Evolutionary conservation across 768 basidiomycete species (phyloP).

Genomic region (Saitozyma podzolica): DNA sequence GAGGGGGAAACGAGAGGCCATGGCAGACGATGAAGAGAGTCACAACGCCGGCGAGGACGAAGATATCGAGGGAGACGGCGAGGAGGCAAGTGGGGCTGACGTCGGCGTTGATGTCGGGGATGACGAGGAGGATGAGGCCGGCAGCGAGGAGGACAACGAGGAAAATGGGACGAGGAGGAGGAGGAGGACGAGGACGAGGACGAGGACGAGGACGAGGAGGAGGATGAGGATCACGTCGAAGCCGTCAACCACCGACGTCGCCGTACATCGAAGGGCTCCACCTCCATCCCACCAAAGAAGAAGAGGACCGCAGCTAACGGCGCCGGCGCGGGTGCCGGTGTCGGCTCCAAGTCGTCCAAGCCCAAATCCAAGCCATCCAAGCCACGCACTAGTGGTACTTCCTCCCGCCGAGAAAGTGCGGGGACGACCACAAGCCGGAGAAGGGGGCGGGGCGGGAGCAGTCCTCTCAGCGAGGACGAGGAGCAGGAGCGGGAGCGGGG

Average conservation of each 20-base stretch:
- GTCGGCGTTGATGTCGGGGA: not conserved
- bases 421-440: not conserved
- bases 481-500: conserved; percentile 19
- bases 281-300: not conserved
- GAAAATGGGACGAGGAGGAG: conserved; percentile 1
- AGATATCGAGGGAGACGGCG: not conserved
- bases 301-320: not conserved
- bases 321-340: not conserved
- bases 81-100: not conserved
- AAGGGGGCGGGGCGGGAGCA: not conserved
- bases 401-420: not conserved
- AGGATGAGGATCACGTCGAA: not conserved
- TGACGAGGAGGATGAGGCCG: not conserved
- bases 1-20: not conserved
- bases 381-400: not conserved
- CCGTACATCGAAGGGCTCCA: not conserved
- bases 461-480: conserved; percentile 18
- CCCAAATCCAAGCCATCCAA: not conserved
- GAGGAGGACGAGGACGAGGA: not conserved
- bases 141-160: not conserved
- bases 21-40: not conserved
- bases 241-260: not conserved
- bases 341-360: not conserved
- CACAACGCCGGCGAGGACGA: not conserved
- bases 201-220: not conserved